Evolutionary conservation across 495 filamentous ascomycete species (phyloP).

Genomic region (Hypoxylon fuscum): DNA sequence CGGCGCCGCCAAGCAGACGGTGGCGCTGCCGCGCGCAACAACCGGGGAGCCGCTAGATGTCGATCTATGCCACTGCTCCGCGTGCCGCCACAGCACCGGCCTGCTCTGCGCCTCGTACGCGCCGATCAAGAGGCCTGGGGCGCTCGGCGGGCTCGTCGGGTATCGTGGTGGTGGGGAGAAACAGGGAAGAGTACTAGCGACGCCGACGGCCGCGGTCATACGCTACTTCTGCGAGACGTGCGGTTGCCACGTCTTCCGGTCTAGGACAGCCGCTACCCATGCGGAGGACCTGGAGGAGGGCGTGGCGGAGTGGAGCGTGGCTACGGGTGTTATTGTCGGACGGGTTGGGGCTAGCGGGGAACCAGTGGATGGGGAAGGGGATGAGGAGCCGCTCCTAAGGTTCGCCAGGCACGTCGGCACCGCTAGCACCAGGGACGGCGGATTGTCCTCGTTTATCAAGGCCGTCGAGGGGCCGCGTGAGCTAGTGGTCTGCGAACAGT

Average conservation of each 20-base stretch:
- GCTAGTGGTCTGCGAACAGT: too few species aligned
- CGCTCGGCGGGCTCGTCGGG: slow-evolving; percentile 49
- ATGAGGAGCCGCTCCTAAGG: slow-evolving; percentile 30
- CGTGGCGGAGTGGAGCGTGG: slow-evolving; percentile 47
- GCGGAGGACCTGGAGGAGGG: slow-evolving; percentile 36
- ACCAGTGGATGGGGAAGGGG: neutral
- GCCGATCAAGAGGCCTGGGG: slow-evolving; percentile 42
- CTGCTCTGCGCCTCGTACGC: slow-evolving; percentile 65
- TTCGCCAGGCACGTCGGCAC: slow-evolving; percentile 58
- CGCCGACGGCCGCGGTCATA: slow-evolving; percentile 11
- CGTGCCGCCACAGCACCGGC: slow-evolving; percentile 68
- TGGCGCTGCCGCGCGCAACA: slow-evolving; percentile 49
- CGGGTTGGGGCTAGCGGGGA: neutral
- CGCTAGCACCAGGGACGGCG: slow-evolving; percentile 65
- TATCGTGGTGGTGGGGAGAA: too few species aligned
- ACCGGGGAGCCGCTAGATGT: slow-evolving; percentile 33
- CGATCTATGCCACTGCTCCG: slow-evolving; percentile 71
- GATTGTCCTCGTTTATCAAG: slow-evolving; percentile 62
- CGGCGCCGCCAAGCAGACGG: slow-evolving; percentile 53
- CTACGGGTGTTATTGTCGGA: slow-evolving; percentile 44
- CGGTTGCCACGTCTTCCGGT: slow-evolving; percentile 68
- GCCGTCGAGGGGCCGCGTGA: too few species aligned
- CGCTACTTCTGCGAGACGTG: slow-evolving; percentile 76
- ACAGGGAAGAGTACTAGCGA: too few species aligned
- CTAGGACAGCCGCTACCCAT: slow-evolving; percentile 5